phyloP scores from a whole-genome alignment of 2,329 filamentous ascomycete genomes.

The Coniochaeta sp. region DNA sequence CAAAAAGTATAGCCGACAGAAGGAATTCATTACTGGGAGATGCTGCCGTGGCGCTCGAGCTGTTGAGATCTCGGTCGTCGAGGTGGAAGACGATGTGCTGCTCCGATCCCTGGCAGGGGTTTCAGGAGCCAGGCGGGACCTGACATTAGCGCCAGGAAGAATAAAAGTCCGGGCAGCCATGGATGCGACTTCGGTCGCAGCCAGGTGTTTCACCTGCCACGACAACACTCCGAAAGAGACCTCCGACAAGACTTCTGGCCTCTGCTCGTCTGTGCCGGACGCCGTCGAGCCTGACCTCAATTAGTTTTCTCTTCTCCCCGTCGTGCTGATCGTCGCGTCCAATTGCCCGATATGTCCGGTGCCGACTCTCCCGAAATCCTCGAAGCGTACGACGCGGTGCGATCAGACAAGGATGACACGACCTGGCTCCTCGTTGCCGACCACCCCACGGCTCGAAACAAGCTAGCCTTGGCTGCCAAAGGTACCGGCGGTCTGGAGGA shows the following conservation, averaged over 20 bases:
- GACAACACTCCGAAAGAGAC: not conserved
- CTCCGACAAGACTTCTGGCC: not conserved
- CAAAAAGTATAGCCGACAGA: no score
- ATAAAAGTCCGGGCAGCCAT: not conserved
- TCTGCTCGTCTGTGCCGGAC: not conserved
- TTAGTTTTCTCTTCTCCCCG: not conserved
- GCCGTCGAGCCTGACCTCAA: not conserved
- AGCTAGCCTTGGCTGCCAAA: conserved; percentile 46
- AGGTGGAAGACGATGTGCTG: no score
- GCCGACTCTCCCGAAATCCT: conserved; percentile 51
- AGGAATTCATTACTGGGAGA: no score
- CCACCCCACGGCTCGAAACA: conserved; percentile 45
- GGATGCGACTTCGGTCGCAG: not conserved
- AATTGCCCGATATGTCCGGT: conserved; percentile 40
- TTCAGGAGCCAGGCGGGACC: not conserved
- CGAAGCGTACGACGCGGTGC: conserved; percentile 59
- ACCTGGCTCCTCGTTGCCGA: conserved; percentile 64
- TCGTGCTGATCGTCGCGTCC: not conserved
- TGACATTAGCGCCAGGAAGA: not conserved
- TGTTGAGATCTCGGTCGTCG: no score
- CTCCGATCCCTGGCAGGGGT: no score
- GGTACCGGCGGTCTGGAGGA: conserved; percentile 55
- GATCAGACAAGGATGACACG: conserved; percentile 56
- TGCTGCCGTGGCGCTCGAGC: no score
- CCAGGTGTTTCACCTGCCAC: not conserved